Percentiles rank a stretch among this genome's conserved stretches.
Evolutionary conservation across 768 basidiomycete genomes (phyloP).

Genomic region (Russula foetens): DNA sequence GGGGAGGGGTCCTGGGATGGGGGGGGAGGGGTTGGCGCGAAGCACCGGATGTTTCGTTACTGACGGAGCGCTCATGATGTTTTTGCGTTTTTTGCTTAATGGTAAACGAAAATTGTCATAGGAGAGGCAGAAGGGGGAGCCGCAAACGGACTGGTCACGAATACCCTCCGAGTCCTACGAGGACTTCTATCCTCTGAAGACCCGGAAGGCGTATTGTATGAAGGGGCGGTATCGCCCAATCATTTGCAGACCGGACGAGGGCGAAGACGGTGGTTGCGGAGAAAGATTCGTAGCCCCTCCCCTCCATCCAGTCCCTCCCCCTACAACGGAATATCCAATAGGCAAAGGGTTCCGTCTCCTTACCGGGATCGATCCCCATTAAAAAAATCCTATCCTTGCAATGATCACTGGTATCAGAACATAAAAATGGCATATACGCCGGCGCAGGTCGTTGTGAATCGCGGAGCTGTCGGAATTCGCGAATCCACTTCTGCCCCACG

Average conservation of each 20-base stretch:
- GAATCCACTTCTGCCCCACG: conserved; percentile 1
- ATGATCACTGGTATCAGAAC: neutral
- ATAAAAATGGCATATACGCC: neutral
- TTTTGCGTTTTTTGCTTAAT: neutral
- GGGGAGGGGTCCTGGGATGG: neutral
- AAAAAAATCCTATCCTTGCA: neutral
- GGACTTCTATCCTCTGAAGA: neutral
- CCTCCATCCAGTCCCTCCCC: neutral
- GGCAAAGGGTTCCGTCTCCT: neutral
- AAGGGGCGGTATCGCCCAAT: neutral
- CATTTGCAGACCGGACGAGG: neutral
- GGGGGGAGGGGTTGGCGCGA: neutral
- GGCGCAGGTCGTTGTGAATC: conserved; percentile 1
- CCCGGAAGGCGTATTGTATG: neutral
- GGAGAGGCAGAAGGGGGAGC: neutral
- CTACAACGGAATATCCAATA: conserved; percentile 5
- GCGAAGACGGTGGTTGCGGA: neutral
- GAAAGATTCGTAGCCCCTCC: neutral
- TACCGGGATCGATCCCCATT: conserved; percentile 1
- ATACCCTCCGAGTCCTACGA: neutral
- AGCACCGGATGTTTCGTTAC: conserved; percentile 12
- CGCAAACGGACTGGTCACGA: neutral
- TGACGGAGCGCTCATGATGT: conserved; percentile 9
- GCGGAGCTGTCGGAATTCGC: conserved; percentile 13
- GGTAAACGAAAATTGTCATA: conserved; percentile 3